Evolutionary conservation across 495 filamentous ascomycete species (phyloP), one percentile per base, ranked within the genome.

Genomic region (Hypoxylon trugodes): DNA sequence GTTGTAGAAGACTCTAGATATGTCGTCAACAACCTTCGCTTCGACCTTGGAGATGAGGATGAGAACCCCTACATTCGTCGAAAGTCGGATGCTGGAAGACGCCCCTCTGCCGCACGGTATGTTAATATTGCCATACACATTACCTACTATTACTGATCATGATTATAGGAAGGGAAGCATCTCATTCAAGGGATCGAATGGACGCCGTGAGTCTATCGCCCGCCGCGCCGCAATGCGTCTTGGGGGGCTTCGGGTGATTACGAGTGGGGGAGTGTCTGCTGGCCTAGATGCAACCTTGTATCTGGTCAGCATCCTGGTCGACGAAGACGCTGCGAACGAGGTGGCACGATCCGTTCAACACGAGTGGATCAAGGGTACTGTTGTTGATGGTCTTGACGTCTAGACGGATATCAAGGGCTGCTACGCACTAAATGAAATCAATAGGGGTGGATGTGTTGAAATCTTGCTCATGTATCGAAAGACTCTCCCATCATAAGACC

Each of bases 281-380:
- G 91, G 91, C 59, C 74, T 94, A 25, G 91, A 96, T 79, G 91
- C 90, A 15, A 77, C 85, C 55, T 75, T 93, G 74, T 91, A 93
- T 77, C 76, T 96, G 65, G 88, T 94, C 43, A 87, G 84, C 74
- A 86, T 86, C 49, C 76, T 93, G 71, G 87, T 91, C 16, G 83
- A 80, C 9, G 79, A 87, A 60, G 89, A 90, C 16, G 76, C 82
- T 37, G 89, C 89, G 19, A 79, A 85, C 21, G 87, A 91, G 77
- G 86, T 89, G 37, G 86, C 88, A 24, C 78, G 84, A 42, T 26
- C 85, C 38, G 83, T 91, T 80, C 88, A 92, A 78, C 83, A 89
- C 75, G 79, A 79, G 49, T 93, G 90, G 89, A 79, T 79, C 59
- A 89, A 86, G 81, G 87, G 86, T 48, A 76, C 85, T 66, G 87